phyloP scores from a whole-genome alignment of 148 eudicot genomes.

The Spergularia marina region DNA sequence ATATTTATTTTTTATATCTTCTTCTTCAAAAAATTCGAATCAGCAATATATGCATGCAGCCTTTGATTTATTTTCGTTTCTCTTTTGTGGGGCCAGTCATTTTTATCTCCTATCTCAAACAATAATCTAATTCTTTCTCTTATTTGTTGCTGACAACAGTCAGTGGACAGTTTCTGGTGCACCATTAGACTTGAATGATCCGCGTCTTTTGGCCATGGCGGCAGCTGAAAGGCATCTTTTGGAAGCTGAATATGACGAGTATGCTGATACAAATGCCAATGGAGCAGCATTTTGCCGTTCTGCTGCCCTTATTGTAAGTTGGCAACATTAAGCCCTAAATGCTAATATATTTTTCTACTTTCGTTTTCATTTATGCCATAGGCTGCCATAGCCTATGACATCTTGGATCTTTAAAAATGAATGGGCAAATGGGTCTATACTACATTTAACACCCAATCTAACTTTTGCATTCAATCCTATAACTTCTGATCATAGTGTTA shows the following conservation, averaged over 20 bases:
- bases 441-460: background rate
- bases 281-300: slow-evolving; percentile 88
- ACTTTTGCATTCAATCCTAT: background rate
- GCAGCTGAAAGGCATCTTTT: slow-evolving; percentile 64
- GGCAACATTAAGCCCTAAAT: background rate
- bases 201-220: slow-evolving; percentile 75
- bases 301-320: slow-evolving; percentile 74
- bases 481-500: background rate
- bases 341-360: background rate
- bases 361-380: background rate
- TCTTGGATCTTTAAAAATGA: background rate
- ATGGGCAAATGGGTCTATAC: background rate
- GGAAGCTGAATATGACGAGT: slow-evolving; percentile 82
- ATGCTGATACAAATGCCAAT: slow-evolving; percentile 66
- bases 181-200: slow-evolving; percentile 67
- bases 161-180: slow-evolving; percentile 68
- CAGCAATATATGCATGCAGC: background rate
- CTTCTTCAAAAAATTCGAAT: too few species aligned
- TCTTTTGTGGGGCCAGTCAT: background rate
- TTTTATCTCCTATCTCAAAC: background rate
- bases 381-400: background rate
- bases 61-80: background rate
- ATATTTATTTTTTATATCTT: background rate
- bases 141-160: slow-evolving; percentile 32
- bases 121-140: background rate